A percentile compares a stretch with the other conserved stretches of the same genome.
Conservation (phyloP, 139 green algal species). For the Chlorella sp. region DNA sequence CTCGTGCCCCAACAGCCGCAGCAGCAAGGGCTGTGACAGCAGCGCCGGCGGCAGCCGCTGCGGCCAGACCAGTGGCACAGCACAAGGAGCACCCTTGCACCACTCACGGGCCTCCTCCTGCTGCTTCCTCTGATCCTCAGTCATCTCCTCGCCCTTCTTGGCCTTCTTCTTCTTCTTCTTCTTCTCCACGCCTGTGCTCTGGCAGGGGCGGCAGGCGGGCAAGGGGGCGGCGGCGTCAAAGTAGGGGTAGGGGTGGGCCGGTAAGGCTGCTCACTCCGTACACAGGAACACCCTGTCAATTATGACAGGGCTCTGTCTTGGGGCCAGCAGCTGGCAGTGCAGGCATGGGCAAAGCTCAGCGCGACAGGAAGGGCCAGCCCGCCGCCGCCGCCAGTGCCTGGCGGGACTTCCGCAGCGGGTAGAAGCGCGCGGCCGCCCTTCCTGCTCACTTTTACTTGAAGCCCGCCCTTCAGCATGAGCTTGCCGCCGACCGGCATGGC, state of each 20-base stretch:
- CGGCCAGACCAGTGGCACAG: too few relatives aligned
- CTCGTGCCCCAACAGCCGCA: too few relatives aligned
- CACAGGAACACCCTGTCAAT: not conserved
- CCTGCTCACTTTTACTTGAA: conserved; percentile 15
- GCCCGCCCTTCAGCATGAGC: conserved; percentile 51
- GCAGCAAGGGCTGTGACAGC: too few relatives aligned
- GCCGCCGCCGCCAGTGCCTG: not conserved
- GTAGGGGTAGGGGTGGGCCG: not conserved
- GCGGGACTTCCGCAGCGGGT: too few relatives aligned
- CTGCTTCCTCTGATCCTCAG: conserved; percentile 37
- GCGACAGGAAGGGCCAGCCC: too few relatives aligned
- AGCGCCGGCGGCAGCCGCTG: too few relatives aligned
- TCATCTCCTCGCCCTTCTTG: conserved; percentile 14
- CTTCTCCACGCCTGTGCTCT: conserved; percentile 45
- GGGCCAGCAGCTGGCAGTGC: too few relatives aligned
- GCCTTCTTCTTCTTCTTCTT: conserved; percentile 53
- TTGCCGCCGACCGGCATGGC: conserved; percentile 53
- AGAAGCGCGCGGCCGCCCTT: too few relatives aligned
- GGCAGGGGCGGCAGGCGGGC: not conserved
- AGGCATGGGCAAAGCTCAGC: too few relatives aligned
- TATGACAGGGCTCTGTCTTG: too few relatives aligned
- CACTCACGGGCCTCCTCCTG: conserved; percentile 28
- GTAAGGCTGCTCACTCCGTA: not conserved
- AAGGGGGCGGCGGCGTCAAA: not conserved
- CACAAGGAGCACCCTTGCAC: too few relatives aligned